Evolutionary conservation across 306 rosid genomes (phyloP).

Genomic region (Pyrus pyrifolia): DNA sequence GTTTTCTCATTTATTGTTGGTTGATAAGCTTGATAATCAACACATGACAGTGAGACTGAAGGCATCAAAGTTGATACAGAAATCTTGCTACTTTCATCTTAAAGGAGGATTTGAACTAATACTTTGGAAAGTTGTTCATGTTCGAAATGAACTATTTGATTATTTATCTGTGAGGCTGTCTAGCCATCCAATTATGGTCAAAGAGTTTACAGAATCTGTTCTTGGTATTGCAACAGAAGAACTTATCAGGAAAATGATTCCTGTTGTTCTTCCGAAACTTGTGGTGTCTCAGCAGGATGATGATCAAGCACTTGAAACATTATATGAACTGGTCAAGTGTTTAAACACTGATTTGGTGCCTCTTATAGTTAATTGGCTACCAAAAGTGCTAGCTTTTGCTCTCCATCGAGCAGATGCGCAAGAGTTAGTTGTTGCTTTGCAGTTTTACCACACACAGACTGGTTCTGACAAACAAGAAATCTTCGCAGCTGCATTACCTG

Average conservation of each 20-base stretch:
- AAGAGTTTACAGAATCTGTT: constrained; percentile 86
- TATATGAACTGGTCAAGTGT: constrained; percentile 67
- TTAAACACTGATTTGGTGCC: constrained; percentile 60
- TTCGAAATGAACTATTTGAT: constrained; percentile 69
- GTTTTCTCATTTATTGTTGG: constrained; percentile 64
- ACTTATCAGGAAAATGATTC: constrained; percentile 72
- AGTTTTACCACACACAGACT: constrained; percentile 67
- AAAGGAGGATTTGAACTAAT: constrained; percentile 62
- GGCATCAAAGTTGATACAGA: constrained; percentile 79
- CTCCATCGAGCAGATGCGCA: constrained; percentile 64
- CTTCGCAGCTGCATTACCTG: constrained; percentile 79
- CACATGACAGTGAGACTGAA: constrained; percentile 61
- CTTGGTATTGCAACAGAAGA: constrained; percentile 71
- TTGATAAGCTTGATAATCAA: constrained; percentile 75
- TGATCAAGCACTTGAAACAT: constrained; percentile 61
- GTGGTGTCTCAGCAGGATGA: constrained; percentile 67
- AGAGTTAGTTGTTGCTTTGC: constrained; percentile 57
- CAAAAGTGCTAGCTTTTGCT: constrained; percentile 94
- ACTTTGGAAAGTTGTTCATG: constrained; percentile 61
- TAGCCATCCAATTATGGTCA: constrained; percentile 58
- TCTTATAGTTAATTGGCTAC: constrained; percentile 63
- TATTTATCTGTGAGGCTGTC: constrained; percentile 61
- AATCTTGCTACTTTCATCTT: constrained; percentile 59
- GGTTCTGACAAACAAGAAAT: constrained; percentile 75
- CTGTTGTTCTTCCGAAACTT: constrained; percentile 91